A percentile compares a stretch with the other conserved stretches of the same genome.
phyloP scores from a whole-genome alignment of 164 flowering plant species.

The Magnolia officinalis region DNA sequence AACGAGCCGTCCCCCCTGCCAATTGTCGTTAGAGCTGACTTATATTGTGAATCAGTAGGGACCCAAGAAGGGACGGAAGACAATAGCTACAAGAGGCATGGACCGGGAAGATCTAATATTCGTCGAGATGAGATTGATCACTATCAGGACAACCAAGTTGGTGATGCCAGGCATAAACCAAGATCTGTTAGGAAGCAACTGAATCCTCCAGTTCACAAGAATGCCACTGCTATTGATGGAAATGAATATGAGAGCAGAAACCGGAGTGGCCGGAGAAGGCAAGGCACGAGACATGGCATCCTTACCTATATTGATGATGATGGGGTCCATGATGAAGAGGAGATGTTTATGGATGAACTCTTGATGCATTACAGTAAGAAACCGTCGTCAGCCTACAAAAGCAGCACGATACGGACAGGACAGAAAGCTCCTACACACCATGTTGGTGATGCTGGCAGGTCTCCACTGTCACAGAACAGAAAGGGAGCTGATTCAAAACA shows the following conservation, averaged over 20 bases:
- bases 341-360: slow-evolving; percentile 64
- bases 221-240: neutral
- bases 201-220: slow-evolving; percentile 9
- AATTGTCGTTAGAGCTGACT: neutral
- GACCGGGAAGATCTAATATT: slow-evolving; percentile 2
- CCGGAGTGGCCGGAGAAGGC: slow-evolving; percentile 32
- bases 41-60: neutral
- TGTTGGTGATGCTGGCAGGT: slow-evolving; percentile 17
- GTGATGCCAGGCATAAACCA: slow-evolving; percentile 29
- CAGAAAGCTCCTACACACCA: slow-evolving; percentile 20
- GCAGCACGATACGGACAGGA: slow-evolving; percentile 13
- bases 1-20: slow-evolving; percentile 1
- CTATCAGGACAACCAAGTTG: neutral
- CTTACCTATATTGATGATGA: slow-evolving; percentile 9
- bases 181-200: slow-evolving; percentile 39
- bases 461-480: slow-evolving; percentile 4
- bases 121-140: slow-evolving; percentile 7
- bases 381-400: slow-evolving; percentile 17
- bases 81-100: neutral
- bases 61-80: neutral
- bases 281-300: slow-evolving; percentile 31
- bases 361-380: slow-evolving; percentile 54
- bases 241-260: neutral
- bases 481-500: neutral
- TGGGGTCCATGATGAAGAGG: slow-evolving; percentile 54